phyloP scores from a whole-genome alignment of 2,329 filamentous ascomycete genomes.

The Cytospora schulzeri region DNA sequence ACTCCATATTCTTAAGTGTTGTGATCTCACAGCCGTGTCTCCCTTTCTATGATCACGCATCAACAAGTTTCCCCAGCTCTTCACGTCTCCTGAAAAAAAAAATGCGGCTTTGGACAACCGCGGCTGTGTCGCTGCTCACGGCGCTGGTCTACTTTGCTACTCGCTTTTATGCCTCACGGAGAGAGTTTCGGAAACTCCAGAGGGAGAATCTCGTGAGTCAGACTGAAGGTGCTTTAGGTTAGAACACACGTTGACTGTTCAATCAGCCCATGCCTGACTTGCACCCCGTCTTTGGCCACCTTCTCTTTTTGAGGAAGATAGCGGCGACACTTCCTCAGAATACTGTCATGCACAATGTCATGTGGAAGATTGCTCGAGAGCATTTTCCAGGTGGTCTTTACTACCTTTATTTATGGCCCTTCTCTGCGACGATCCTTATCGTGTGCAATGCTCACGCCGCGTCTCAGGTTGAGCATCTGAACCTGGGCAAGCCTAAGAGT shows the following conservation, averaged over 20 bases:
- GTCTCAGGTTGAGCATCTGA: slow-evolving; percentile 30
- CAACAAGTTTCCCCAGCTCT: not conserved
- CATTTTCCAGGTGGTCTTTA: slow-evolving; percentile 30
- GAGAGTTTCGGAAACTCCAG: not conserved
- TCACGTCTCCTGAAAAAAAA: not conserved
- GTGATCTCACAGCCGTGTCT: too few species aligned
- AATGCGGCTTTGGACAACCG: slow-evolving; percentile 1
- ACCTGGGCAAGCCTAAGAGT: slow-evolving; percentile 31
- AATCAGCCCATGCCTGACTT: slow-evolving; percentile 8
- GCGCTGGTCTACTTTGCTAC: not conserved
- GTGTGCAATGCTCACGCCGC: slow-evolving; percentile 27
- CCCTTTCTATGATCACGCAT: not conserved
- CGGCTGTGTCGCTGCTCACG: not conserved
- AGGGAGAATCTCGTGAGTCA: not conserved
- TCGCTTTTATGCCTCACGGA: slow-evolving; percentile 4
- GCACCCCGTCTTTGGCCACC: slow-evolving; percentile 29
- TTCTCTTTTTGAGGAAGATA: slow-evolving; percentile 28
- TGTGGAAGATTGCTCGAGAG: slow-evolving; percentile 28
- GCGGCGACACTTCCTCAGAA: slow-evolving; percentile 25
- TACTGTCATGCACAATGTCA: slow-evolving; percentile 28
- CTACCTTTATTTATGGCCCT: slow-evolving; percentile 32
- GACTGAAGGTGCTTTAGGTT: too few species aligned
- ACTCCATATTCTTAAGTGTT: too few species aligned
- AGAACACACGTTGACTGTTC: not conserved
- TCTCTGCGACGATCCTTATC: slow-evolving; percentile 29